Percentiles rank a stretch among this genome's conserved stretches.
Conservation (phyloP, 2,329 filamentous ascomycete genomes). For the Xylogone sp. region DNA sequence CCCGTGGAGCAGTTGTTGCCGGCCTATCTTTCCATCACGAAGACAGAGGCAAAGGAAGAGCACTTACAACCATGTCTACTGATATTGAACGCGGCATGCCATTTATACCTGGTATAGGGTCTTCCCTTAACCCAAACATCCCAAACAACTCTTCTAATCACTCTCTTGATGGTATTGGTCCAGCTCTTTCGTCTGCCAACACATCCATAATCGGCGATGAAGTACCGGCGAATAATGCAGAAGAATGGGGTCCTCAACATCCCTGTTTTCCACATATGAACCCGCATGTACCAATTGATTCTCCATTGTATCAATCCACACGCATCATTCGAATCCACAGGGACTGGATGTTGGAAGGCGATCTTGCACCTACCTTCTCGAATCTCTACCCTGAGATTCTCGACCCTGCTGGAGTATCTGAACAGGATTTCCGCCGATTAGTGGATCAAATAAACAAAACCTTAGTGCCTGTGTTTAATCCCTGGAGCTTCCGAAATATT, state of each 20-base stretch:
- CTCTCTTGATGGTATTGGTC: conserved; percentile 24
- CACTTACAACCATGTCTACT: conserved; percentile 17
- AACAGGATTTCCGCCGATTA: conserved; percentile 80
- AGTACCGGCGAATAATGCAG: conserved; percentile 48
- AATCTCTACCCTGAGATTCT: conserved; percentile 96
- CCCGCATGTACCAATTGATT: conserved; percentile 78
- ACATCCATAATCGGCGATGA: conserved; percentile 28
- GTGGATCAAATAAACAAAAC: conserved; percentile 80
- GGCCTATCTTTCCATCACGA: conserved; percentile 18
- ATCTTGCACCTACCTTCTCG: conserved; percentile 88
- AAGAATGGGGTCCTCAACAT: conserved; percentile 88
- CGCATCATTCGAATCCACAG: conserved; percentile 87
- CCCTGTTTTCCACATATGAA: conserved; percentile 94
- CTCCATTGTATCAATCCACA: conserved; percentile 70
- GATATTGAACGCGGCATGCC: conserved; percentile 26
- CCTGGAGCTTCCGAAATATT: conserved; percentile 72
- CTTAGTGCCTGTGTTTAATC: conserved; percentile 74
- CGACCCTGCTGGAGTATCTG: conserved; percentile 74
- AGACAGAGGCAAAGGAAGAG: conserved; percentile 14
- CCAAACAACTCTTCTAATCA: conserved; percentile 19
- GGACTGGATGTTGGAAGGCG: conserved; percentile 87
- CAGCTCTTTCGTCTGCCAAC: conserved; percentile 28
- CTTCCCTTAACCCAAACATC: conserved; percentile 12
- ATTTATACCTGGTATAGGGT: conserved; percentile 16
- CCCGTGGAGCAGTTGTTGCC: conserved; percentile 6